Evolutionary conservation across 371 early-diverging fungal species (phyloP), one percentile per base, ranked within the genome.

Genomic region (Mucor piriformis): DNA sequence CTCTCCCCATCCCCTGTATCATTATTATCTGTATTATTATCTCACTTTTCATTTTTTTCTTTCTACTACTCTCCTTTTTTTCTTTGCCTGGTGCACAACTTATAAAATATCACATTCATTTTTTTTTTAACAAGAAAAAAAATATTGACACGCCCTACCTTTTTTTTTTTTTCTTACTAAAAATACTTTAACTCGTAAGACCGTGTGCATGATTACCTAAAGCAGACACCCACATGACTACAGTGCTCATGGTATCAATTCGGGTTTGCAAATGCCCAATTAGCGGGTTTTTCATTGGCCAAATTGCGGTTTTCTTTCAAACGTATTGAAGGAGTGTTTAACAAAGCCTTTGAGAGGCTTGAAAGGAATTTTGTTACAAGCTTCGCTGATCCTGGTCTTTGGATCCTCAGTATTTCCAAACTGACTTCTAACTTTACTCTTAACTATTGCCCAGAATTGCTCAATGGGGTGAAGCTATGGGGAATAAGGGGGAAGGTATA

Each of bases 381-480:
- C 46, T 13, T 55, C 55, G 12, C 43, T 6, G n/a, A 55, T 34
- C 32, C 55, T 29, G 11, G 43, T 43, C 43, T 43, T n/a, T 15
- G 33, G 18, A 18, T n/a, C 23, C 12, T 55, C 55, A 23, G 38
- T 32, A 20, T 23, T 21, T 15, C 7, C 15, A 18, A 47, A 34
- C 23, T 25, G 21, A 15, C 47, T 56, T 3, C 35, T 32, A 33
- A 33, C 33, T 11, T 33, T 33, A 23, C 43, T 32, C 34, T 56
- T 56, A 25, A 47, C 56, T 18, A 56, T 23, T 10, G 43, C 18
- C 55, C 55, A 54, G 23, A 54, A 54, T 4, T 54, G 24, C 18
- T 43, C 55, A 44, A 54, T 54, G 15, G 55, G 33, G 16, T 54
- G 25, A n/a, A 54, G 32, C 18, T 54, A 43, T 1, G 55, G 55